phyloP scores from a whole-genome alignment of 176 grass and related monocot species.

The Oryza longistaminata region DNA sequence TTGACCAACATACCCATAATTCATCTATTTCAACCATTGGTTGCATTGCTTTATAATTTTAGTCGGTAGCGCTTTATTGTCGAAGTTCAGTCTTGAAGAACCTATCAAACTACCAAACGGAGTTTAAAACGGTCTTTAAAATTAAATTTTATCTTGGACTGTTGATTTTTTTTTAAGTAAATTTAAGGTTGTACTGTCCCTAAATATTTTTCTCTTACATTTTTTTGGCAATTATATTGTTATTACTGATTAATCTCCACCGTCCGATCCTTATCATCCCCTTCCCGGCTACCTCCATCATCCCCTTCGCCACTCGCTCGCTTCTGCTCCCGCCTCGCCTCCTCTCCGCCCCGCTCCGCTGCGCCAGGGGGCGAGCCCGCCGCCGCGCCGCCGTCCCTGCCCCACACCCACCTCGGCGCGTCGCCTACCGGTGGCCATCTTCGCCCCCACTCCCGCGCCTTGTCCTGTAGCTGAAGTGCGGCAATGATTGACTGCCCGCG shows the following conservation, averaged over 20 bases:
- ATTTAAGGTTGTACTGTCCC: too few relatives aligned
- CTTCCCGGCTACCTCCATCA: neutral
- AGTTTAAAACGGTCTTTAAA: too few relatives aligned
- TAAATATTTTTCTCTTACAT: too few relatives aligned
- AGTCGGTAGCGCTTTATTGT: too few relatives aligned
- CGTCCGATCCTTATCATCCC: constrained; percentile 27
- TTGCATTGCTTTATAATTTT: too few relatives aligned
- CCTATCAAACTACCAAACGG: too few relatives aligned
- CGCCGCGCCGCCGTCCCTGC: neutral
- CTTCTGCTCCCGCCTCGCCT: neutral
- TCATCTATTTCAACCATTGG: too few relatives aligned
- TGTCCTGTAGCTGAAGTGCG: neutral
- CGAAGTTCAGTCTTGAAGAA: too few relatives aligned
- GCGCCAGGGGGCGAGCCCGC: neutral
- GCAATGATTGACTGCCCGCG: constrained; percentile 43
- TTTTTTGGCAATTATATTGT: too few relatives aligned
- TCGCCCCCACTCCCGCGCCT: neutral
- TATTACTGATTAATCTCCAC: neutral
- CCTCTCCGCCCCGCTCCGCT: neutral
- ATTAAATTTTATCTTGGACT: too few relatives aligned
- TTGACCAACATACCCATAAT: too few relatives aligned
- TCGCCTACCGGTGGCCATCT: neutral
- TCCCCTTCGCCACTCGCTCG: neutral
- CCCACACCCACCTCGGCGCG: neutral
- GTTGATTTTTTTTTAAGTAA: too few relatives aligned